Evolutionary conservation across 164 flowering plant genomes (phyloP).

Genomic region (Tetrastigma voinierianum): DNA sequence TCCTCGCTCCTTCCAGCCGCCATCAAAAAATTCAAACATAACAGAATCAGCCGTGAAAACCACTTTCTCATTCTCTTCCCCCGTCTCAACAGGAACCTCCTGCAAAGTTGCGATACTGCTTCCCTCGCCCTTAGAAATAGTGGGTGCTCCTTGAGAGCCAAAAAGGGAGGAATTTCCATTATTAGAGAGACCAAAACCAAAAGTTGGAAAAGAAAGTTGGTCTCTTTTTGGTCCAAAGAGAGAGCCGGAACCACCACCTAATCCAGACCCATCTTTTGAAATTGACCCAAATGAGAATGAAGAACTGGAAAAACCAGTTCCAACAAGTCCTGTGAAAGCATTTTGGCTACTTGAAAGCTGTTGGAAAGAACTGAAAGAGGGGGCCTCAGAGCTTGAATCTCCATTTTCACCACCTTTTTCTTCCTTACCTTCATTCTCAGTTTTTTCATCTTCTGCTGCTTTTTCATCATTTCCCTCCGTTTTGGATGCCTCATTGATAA

Average conservation of each 20-base stretch:
- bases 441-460: conserved; percentile 17
- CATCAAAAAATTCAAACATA: conserved; percentile 74
- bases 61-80: conserved; percentile 86
- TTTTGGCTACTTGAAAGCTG: conserved; percentile 85
- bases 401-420: conserved; percentile 23
- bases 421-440: conserved; percentile 22
- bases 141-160: conserved; percentile 39
- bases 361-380: conserved; percentile 67
- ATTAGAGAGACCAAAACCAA: conserved; percentile 47
- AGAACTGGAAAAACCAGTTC: conserved; percentile 80
- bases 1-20: conserved; percentile 95
- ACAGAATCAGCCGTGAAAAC: conserved; percentile 79
- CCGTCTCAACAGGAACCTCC: conserved; percentile 83
- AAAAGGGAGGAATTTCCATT: conserved; percentile 72
- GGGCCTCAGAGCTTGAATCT: conserved; percentile 29
- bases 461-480: conserved; percentile 18
- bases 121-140: conserved; percentile 47
- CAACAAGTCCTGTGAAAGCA: conserved; percentile 87
- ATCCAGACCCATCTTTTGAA: conserved; percentile 50
- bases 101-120: conserved; percentile 48
- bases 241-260: conserved; percentile 38
- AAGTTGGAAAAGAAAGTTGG: conserved; percentile 32
- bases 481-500: conserved; percentile 15
- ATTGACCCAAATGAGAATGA: conserved; percentile 74
- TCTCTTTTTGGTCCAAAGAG: conserved; percentile 45